Evolutionary conservation across 768 basidiomycete species (phyloP), one percentile per base, ranked within the genome.

Genomic region (Paxillus ammoniavirescens): DNA sequence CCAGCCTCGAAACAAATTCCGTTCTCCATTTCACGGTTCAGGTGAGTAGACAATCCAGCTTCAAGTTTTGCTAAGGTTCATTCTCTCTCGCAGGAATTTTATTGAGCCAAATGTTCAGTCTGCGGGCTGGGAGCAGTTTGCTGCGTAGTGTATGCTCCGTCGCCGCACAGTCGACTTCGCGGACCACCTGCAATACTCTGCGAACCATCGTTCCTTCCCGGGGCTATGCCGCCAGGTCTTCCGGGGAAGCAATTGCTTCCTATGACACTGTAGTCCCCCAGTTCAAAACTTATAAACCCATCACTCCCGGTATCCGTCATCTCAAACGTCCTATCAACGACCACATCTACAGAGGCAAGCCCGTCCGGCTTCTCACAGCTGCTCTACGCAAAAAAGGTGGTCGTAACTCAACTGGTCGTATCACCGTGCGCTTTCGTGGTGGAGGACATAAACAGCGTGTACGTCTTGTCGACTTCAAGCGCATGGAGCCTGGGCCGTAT

Each of bases 371-470:
- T 13, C 83, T 99, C 50, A 99, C 96, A 7, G 71, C 86, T 41
- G 80, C 95, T 7, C 79, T 87, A 57, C 83, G 96, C 50, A 86
- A 83, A 70, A 87, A 82, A 14, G 97, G 97, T 31, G 97, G 97
- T 0, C 78, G 97, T 23, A 95, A 95, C 67, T 62, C 78, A 30
- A 79, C 83, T 14, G 97, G 97, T 1, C 81, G 80, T 37, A 91
- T 98, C 58, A 95, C 93, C 18, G 89, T 93, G 9, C 85, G 96
- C 18, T 86, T 83, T 53, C 83, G 89, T 15, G 97, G 97, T 12
- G 97, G 97, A 6, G 97, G 97, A 0, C 94, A 96, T 74, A 83
- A 81, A 55, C 84, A 86, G 54, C 84, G 97, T 33, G 84, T 96
- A 55, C 86, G 97, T 30, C 77, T 84, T 37, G 73, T 99, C 50